Conservation (phyloP, 2,329 filamentous ascomycete species). For the Grosmannia serpens region DNA sequence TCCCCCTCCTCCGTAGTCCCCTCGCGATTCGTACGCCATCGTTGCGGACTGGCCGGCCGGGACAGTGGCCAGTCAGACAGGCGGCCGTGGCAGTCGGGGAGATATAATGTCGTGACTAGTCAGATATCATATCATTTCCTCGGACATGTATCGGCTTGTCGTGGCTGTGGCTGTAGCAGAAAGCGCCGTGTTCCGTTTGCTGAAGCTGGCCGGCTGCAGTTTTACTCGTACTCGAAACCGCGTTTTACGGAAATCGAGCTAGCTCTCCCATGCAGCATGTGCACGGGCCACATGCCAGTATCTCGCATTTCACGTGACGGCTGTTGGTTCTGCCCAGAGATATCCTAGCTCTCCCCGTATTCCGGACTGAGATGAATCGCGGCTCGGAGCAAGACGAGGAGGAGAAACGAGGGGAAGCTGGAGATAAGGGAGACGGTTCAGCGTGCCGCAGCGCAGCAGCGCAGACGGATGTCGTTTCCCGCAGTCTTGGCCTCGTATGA, state of each 20-base stretch:
- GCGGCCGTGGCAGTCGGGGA: neutral
- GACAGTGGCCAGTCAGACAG: neutral
- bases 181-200: too few species aligned
- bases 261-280: neutral
- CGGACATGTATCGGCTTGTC: neutral
- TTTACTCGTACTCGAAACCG: too few species aligned
- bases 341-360: neutral
- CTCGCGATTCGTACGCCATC: slow-evolving; percentile 15
- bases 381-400: neutral
- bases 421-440: neutral
- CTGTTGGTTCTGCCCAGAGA: neutral
- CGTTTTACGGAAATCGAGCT: too few species aligned
- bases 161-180: neutral
- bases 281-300: neutral
- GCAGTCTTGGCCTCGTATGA: too few species aligned
- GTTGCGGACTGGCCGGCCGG: slow-evolving; percentile 5
- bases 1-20: slow-evolving; percentile 9
- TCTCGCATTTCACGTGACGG: too few species aligned
- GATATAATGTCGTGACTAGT: neutral
- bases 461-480: too few species aligned
- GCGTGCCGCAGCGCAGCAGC: too few species aligned
- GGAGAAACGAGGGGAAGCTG: neutral
- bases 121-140: neutral
- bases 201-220: too few species aligned
- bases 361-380: too few species aligned